Percentiles rank a stretch among this genome's conserved stretches.
Evolutionary conservation across 192 early-diverging fungal species (phyloP).

Genomic region (Backusella westeae): DNA sequence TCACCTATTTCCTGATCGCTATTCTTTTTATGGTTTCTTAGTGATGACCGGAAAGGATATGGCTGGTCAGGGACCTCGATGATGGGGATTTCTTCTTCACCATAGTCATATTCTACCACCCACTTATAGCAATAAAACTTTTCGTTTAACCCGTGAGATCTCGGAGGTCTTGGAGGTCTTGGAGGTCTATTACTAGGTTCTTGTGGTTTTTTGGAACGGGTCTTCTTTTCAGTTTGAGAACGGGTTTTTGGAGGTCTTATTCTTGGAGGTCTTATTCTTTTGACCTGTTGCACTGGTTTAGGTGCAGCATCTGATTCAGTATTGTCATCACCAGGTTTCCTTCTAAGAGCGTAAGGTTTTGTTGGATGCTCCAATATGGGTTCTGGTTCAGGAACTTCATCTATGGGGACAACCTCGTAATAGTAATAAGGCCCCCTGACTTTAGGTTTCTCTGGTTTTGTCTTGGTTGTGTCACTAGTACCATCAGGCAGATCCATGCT

Average conservation of each 20-base stretch:
- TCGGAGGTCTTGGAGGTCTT: no score
- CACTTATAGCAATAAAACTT: background rate
- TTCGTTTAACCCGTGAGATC: background rate
- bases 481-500: background rate
- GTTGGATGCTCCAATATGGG: background rate
- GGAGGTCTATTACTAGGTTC: background rate
- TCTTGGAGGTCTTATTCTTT: background rate
- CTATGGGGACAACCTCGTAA: background rate
- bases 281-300: background rate
- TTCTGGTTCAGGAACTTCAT: background rate
- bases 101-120: background rate
- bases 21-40: background rate
- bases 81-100: background rate
- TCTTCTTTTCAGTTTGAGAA: no score
- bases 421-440: background rate
- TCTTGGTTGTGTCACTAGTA: background rate
- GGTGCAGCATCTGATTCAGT: no score
- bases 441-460: background rate
- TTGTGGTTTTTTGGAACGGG: background rate
- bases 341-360: background rate
- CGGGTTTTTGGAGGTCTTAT: no score
- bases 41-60: background rate
- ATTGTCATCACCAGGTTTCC: background rate
- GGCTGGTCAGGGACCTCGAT: background rate
- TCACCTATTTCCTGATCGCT: background rate